Base-by-base conservation (phyloP, 2,329 filamentous ascomycete genomes). In the Zymoseptoria crescenta region DNA sequence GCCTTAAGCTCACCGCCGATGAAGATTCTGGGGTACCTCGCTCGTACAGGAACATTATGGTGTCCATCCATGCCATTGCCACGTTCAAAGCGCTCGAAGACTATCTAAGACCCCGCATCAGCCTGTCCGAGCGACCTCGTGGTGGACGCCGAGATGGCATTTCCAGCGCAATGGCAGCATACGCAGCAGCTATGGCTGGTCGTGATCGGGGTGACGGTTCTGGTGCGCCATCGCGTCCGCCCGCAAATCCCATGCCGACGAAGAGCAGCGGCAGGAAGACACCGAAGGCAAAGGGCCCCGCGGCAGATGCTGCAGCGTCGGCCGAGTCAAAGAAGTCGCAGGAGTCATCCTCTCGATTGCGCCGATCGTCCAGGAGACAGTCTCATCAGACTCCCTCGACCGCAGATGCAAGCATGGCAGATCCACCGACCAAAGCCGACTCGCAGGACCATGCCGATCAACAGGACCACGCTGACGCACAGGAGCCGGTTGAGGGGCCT, bases 1-100 rank as follows among this genome's bases (percentile, higher is more conserved):
- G 93, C 35, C 82, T 99, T 51, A 92, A 91, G 67, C 80, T 99
- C 35, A 83, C 92, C 45, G 93, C 94, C 1, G 92, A 96, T 65
- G 92, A 95, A 1, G 87, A 92, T 52, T 93, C 91, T 0, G 89
- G 94, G 54, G 94, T 99, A 60, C 94, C 94, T 19, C 83, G 86
- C 41, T 81, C 87, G 0, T 97, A 96, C 71, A 84, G 89, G 21
- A 96, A 93, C 66, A 95, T 99, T 63, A 96, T 96, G 88, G 94
- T 99, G 0, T 96, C 91, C 0, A 99, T 99, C 59, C 94, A 99
- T 73, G 94, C 94, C 16, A 97, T 99, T 69, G 93, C 94, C 2
- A 97, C 92, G 0, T 97, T 99, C 79, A 97, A 96, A 73, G 89
- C 93, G 0, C 78, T 99, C 24, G 94, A 97, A 70, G 94, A 99